Percentiles rank a stretch among this genome's conserved stretches.
These are phyloP conservation scores for Solanum corneliomulleri DNA, from an alignment of 257 asterid species.

Conservation along the genomic window DNA sequence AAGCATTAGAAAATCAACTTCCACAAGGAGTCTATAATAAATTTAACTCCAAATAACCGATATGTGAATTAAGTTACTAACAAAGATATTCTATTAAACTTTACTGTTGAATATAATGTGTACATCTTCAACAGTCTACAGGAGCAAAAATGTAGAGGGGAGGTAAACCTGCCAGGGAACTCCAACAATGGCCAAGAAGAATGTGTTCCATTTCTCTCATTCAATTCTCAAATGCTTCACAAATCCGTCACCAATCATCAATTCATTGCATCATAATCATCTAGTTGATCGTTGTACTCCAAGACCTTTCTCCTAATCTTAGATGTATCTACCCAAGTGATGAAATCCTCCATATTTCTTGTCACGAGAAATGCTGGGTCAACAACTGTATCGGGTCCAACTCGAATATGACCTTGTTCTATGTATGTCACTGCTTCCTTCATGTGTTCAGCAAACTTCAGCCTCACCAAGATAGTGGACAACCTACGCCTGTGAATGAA, in stretches of 20 bases:
- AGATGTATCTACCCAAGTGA: slow-evolving; percentile 94
- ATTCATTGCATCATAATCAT: slow-evolving; percentile 77
- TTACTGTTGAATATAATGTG: background rate
- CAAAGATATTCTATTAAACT: background rate
- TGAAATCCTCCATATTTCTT: slow-evolving; percentile 83
- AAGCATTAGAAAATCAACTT: background rate
- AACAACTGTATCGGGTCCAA: slow-evolving; percentile 81
- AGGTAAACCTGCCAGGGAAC: background rate
- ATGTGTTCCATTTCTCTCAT: background rate
- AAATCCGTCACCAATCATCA: background rate
- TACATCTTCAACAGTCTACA: background rate
- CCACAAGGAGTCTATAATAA: background rate
- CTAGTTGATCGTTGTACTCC: slow-evolving; percentile 76
- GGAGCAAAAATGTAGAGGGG: background rate
- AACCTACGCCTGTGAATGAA: slow-evolving; percentile 60
- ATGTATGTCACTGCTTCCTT: slow-evolving; percentile 85
- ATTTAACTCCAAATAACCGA: background rate
- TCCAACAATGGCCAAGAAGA: background rate
- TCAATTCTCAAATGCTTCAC: background rate
- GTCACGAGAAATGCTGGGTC: slow-evolving; percentile 85
- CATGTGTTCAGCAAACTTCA: slow-evolving; percentile 81
- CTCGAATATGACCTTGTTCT: slow-evolving; percentile 96
- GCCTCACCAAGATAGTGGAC: slow-evolving; percentile 51
- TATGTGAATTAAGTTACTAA: background rate
- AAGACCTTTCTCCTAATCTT: slow-evolving; percentile 81